Percentiles rank a stretch among this genome's conserved stretches.
These are phyloP conservation scores for Fusarium sp. DNA, from an alignment of 2,329 filamentous ascomycete genomes.

Conservation along the genomic window DNA sequence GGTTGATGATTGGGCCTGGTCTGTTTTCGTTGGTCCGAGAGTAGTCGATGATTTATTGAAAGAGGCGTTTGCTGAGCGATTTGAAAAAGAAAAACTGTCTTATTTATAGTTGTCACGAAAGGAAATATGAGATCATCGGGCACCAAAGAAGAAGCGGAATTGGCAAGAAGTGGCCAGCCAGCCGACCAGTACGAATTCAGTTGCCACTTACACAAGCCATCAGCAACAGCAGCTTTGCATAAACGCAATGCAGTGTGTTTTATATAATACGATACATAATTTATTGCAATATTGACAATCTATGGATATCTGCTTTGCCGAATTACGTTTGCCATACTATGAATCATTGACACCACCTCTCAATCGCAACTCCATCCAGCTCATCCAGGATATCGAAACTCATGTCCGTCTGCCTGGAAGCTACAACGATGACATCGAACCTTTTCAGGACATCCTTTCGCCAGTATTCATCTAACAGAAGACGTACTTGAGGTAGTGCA, in stretches of 20 bases:
- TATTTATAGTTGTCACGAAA: neutral
- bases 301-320: neutral
- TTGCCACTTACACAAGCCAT: slow-evolving; percentile 10
- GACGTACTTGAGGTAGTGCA: slow-evolving; percentile 50
- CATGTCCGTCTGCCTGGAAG: slow-evolving; percentile 51
- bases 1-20: neutral
- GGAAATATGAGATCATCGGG: neutral
- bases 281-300: neutral
- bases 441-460: slow-evolving; percentile 44
- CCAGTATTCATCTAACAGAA: slow-evolving; percentile 51
- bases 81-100: neutral
- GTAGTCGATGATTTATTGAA: neutral
- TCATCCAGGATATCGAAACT: slow-evolving; percentile 50
- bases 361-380: slow-evolving; percentile 49
- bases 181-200: neutral
- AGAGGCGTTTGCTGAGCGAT: neutral
- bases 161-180: neutral
- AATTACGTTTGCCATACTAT: neutral
- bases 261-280: neutral
- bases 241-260: neutral
- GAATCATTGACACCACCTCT: slow-evolving; percentile 49
- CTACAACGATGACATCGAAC: slow-evolving; percentile 55
- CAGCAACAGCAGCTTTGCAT: neutral
- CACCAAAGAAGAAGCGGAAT: neutral
- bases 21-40: neutral